Evolutionary conservation across 495 filamentous ascomycete genomes (phyloP), one percentile per base, ranked within the genome.

Genomic region (Annulohypoxylon stygium): DNA sequence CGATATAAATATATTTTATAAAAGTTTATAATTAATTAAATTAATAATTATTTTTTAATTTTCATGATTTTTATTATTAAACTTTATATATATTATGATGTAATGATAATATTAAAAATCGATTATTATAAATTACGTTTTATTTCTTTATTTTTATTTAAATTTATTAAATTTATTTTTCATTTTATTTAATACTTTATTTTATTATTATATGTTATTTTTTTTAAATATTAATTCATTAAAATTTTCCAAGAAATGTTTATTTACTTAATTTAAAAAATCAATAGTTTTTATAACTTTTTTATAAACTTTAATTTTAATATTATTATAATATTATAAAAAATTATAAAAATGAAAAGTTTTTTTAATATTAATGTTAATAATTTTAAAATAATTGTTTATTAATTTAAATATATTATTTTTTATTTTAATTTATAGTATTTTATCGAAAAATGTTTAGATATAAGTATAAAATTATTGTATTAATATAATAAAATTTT

Each of bases 241-340:
- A 45, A 45, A 45, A 45, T 45, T 16, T 45, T 45, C 9, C 16
- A n/a, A 45, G 16, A 65, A 47, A 34, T 34, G 12, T 26, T 43
- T 34, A 18, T 65, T 16, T 3, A 45, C 9, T 16, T 16, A 45
- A 4, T 4, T 45, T 45, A 45, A 58, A 34, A 55, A 47, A 12
- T 65, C 54, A 55, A 65, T 41, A 20, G 41, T 18, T 26, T 45
- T 45, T 45, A n/a, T 45, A 45, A 45, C 12, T n/a, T 45, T 10
- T 48, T 34, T 41, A 55, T 47, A 55, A 41, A 55, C 55, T 43
- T 65, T 55, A 55, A 41, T 65, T 12, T 39, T 65, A 55, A 65
- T 65, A 55, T 39, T 65, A 41, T 9, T 9, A n/a, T 45, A 65
- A 65, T 55, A 65, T 55, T 55, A 65, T 41, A 65, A 55, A 34